These are phyloP conservation scores for Pyrus betulifolia DNA, from an alignment of 306 rosid genomes.

Conservation along the genomic window DNA sequence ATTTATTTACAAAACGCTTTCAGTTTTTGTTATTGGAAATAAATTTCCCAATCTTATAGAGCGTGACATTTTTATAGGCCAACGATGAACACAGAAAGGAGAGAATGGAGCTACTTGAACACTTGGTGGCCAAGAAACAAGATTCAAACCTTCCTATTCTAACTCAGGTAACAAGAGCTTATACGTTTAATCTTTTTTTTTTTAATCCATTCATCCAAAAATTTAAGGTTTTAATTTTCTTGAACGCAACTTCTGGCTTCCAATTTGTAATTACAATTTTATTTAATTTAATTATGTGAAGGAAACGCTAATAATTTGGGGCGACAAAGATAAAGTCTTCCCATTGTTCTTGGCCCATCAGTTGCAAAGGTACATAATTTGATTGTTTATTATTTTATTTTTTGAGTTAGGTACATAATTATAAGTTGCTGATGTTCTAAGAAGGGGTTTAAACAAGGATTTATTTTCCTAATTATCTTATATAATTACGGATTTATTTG, in stretches of 20 bases:
- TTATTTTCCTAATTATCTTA: not conserved
- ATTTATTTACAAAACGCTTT: not conserved
- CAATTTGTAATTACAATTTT: not conserved
- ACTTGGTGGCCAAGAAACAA: conserved; percentile 18
- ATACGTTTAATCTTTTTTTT: not conserved
- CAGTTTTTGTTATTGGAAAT: no score
- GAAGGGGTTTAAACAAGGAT: not conserved
- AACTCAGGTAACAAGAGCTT: conserved; percentile 15
- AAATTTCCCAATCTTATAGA: not conserved
- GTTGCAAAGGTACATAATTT: conserved; percentile 22
- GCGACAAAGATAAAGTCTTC: conserved; percentile 30
- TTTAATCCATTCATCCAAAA: not conserved
- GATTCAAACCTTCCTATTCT: conserved; percentile 24
- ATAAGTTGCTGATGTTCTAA: not conserved
- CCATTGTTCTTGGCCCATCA: conserved; percentile 22
- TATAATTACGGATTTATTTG: no score
- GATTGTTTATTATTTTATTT: no score
- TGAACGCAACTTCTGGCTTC: not conserved
- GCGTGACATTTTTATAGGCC: not conserved
- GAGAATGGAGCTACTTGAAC: not conserved
- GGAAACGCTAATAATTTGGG: conserved; percentile 42
- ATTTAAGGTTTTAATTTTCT: not conserved
- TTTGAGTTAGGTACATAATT: no score
- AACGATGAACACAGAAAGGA: not conserved
- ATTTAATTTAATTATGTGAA: not conserved